These are phyloP conservation scores for Blastomyces emzantsi DNA, from an alignment of 2,329 filamentous ascomycete genomes.

Conservation along the genomic window DNA sequence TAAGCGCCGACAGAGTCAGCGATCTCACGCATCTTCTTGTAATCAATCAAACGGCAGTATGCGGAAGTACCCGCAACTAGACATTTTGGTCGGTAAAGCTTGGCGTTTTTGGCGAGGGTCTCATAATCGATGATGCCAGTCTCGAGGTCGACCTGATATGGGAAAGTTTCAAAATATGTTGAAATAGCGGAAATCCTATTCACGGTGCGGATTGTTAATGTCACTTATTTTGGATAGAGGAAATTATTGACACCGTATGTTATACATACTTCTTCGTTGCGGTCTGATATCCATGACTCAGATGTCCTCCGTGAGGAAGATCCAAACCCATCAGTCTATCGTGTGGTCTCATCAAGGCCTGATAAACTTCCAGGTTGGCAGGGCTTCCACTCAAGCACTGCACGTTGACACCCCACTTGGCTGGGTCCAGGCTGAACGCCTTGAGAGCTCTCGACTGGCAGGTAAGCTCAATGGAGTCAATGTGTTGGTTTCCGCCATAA, in stretches of 20 bases:
- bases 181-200: constrained; percentile 86
- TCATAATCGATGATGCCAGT: constrained; percentile 95
- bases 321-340: constrained; percentile 96
- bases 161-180: constrained; percentile 97
- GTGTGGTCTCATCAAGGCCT: constrained; percentile 85
- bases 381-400: constrained; percentile 88
- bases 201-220: constrained; percentile 8
- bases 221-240: neutral
- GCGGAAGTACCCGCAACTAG: constrained; percentile 92
- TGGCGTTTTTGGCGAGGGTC: constrained; percentile 75
- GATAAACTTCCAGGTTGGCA: constrained; percentile 96
- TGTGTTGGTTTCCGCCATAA: constrained; percentile 99
- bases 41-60: constrained; percentile 94
- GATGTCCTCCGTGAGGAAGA: constrained; percentile 88
- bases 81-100: constrained; percentile 88
- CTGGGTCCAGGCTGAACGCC: constrained; percentile 75
- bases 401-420: constrained; percentile 98
- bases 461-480: constrained; percentile 88
- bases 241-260: neutral
- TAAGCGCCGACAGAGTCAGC: constrained; percentile 88
- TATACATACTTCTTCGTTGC: constrained; percentile 65
- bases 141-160: constrained; percentile 81
- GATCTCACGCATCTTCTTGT: constrained; percentile 82
- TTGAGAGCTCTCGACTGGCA: constrained; percentile 91
- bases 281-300: constrained; percentile 96